Evolutionary conservation across 495 filamentous ascomycete genomes (phyloP).

Genomic region (Penicillium riverlandense): DNA sequence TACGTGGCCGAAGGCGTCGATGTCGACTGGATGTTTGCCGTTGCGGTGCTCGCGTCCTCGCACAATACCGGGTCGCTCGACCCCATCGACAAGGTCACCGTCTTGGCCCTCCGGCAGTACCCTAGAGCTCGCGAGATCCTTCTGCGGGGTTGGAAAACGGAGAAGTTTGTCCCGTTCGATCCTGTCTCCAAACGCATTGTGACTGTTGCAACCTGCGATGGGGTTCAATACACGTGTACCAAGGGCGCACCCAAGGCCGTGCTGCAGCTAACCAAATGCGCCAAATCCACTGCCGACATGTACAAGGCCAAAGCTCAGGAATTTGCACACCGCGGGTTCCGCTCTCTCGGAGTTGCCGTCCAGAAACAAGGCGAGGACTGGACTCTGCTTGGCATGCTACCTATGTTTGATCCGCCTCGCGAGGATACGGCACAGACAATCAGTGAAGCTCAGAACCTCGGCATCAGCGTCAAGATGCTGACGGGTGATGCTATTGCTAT

Average conservation of each 20-base stretch:
- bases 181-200: conserved; percentile 72
- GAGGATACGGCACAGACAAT: conserved; percentile 74
- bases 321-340: conserved; percentile 69
- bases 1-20: conserved; percentile 66
- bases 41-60: conserved; percentile 63
- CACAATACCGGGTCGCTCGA: conserved; percentile 68
- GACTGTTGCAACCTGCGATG: conserved; percentile 51
- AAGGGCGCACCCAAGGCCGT: conserved; percentile 70
- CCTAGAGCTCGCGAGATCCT: conserved; percentile 60
- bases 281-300: conserved; percentile 48
- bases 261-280: conserved; percentile 55
- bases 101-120: conserved; percentile 59
- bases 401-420: conserved; percentile 70
- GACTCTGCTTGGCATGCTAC: conserved; percentile 63
- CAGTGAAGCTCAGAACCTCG: conserved; percentile 61
- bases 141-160: conserved; percentile 57
- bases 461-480: conserved; percentile 70
- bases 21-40: conserved; percentile 70
- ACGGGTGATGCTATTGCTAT: conserved; percentile 71
- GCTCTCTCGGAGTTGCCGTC: conserved; percentile 64
- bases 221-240: conserved; percentile 57
- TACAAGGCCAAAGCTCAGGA: conserved; percentile 63
- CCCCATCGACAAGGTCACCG: conserved; percentile 68
- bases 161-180: conserved; percentile 67
- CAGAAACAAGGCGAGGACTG: conserved; percentile 55